These are phyloP conservation scores for Hypoxylon sp. DNA, from an alignment of 2,329 filamentous ascomycete genomes.

Conservation along the genomic window DNA sequence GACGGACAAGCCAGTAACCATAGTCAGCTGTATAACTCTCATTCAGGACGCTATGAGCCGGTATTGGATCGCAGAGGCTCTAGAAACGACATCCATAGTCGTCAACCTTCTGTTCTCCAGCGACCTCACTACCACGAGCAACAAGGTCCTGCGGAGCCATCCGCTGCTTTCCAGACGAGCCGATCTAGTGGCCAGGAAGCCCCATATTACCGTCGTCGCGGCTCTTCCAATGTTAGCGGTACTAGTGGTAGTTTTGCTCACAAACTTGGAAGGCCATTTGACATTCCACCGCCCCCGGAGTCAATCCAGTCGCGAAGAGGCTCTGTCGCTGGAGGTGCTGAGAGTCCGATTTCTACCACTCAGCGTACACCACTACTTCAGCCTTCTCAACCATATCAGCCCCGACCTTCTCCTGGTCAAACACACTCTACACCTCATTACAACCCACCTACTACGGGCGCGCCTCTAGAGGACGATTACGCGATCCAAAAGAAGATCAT, in stretches of 20 bases:
- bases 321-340: conserved; percentile 66
- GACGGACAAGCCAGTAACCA: conserved; percentile 75
- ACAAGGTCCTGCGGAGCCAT: conserved; percentile 81
- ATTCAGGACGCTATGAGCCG: conserved; percentile 92
- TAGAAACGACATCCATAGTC: conserved; percentile 75
- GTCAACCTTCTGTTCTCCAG: conserved; percentile 85
- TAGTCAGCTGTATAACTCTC: conserved; percentile 92
- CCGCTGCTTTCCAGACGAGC: conserved; percentile 86
- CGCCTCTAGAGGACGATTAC: conserved; percentile 67
- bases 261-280: conserved; percentile 64
- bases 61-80: conserved; percentile 83
- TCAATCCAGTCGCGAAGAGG: conserved; percentile 61
- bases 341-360: conserved; percentile 63
- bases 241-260: conserved; percentile 80
- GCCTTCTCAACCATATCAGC: conserved; percentile 58
- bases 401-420: conserved; percentile 62
- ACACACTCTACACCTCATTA: conserved; percentile 60
- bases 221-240: conserved; percentile 92
- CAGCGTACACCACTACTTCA: conserved; percentile 51
- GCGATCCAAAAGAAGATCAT: conserved; percentile 79
- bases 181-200: conserved; percentile 76
- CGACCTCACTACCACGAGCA: conserved; percentile 75
- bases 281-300: conserved; percentile 62
- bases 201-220: conserved; percentile 81
- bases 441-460: conserved; percentile 53